Base-by-base conservation (phyloP, 2,329 filamentous ascomycete species). In the Fusarium sp. region DNA sequence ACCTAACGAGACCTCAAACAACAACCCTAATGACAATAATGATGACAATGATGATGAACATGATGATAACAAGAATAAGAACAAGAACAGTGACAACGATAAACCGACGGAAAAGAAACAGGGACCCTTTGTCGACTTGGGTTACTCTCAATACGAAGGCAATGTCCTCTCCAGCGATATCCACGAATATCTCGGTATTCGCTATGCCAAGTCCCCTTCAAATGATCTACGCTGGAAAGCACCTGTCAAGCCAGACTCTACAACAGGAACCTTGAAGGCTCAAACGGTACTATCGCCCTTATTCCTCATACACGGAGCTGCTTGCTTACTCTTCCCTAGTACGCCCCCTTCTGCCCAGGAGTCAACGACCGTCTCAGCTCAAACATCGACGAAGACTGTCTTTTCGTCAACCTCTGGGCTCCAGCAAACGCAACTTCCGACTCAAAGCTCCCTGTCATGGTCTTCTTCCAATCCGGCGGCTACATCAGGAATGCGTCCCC, bases 181-280 rank as follows among this genome's bases (percentile, higher is more conserved):
- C 30, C 80, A 79, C 52, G 78, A 84, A 70, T 87, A 82, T 71
- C 77, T 84, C 5, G 84, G 84, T 14, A 77, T 85, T 75, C 84
- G 85, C 45, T 89, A 83, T 73, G 87, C 87, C 13, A 79, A 81
- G 16, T 79, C 86, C n/a, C 86, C 87, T 7, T 59, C 84, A 1
- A 84, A 81, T 3, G 78, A 85, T 41, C 77, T 87, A 34, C 81
- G 87, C 56, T 89, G 84, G 79, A 78, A 83, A 27, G 83, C 84
- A 20, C 86, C 87, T 1, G 76, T 80, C 18, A 78, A 82, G 34
- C 86, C 86, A 5, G 76, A 75, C 4, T 76, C 62, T 6, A 74
- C 76, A 13, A 63, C 74, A 1, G 72, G 69, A 4, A 74, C 79
- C 1, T 80, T 83, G 75, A 74, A 79, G 59, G 79, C 81, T 18